These are phyloP conservation scores for Cladosporium halotolerans DNA, from an alignment of 2,329 filamentous ascomycete genomes.

Conservation along the genomic window DNA sequence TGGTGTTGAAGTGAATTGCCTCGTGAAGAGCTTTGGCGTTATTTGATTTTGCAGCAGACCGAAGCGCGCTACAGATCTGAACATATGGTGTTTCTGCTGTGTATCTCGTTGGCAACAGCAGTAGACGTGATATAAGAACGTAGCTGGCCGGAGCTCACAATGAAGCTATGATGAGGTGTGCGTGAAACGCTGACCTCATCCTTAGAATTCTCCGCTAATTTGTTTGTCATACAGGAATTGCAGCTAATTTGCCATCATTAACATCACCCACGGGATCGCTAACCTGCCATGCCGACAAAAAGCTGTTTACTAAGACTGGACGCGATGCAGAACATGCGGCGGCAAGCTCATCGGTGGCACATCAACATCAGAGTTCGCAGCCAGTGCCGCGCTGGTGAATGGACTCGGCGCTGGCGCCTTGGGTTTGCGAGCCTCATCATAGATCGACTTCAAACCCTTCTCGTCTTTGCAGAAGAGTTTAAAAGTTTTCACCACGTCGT, in stretches of 20 bases:
- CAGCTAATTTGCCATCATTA: background rate
- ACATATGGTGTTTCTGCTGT: background rate
- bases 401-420: constrained; percentile 33
- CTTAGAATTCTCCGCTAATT: background rate
- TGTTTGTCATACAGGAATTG: background rate
- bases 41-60: background rate
- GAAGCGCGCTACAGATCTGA: constrained; percentile 3
- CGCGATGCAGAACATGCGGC: constrained; percentile 25
- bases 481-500: constrained; percentile 5
- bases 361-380: constrained; percentile 24
- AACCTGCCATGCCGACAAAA: no score
- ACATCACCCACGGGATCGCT: no score
- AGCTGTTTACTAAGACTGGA: background rate
- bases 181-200: background rate
- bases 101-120: background rate
- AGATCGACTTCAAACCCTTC: constrained; percentile 37
- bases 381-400: constrained; percentile 24
- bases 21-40: background rate
- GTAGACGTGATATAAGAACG: no score
- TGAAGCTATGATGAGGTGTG: background rate
- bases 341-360: constrained; percentile 40
- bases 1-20: background rate
- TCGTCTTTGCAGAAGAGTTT: constrained; percentile 23
- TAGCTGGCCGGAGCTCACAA: background rate
- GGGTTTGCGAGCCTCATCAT: constrained; percentile 33